Percentiles rank a stretch among this genome's conserved stretches.
phyloP scores from a whole-genome alignment of 805 yeast genomes.

The Ogataea nitratoaversa region DNA sequence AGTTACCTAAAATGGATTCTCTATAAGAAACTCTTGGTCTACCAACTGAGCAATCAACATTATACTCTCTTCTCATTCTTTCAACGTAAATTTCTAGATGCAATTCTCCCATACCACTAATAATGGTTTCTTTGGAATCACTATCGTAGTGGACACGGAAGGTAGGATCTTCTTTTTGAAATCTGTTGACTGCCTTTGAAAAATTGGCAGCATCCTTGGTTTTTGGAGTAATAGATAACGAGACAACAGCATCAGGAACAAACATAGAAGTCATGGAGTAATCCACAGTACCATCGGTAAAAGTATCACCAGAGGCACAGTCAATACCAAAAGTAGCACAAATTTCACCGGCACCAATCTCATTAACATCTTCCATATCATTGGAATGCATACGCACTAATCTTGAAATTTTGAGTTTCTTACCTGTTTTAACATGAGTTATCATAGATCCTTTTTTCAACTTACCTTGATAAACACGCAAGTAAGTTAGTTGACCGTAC shows the following conservation, averaged over 20 bases:
- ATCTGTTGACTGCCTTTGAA: slow-evolving; percentile 94
- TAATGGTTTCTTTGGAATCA: slow-evolving; percentile 90
- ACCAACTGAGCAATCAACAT: slow-evolving; percentile 92
- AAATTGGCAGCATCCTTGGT: slow-evolving; percentile 83
- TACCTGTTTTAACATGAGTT: slow-evolving; percentile 86
- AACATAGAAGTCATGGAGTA: slow-evolving; percentile 96
- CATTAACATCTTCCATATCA: slow-evolving; percentile 97
- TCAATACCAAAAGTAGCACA: slow-evolving; percentile 99
- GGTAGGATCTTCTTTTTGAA: slow-evolving; percentile 99
- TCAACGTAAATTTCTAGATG: slow-evolving; percentile 97
- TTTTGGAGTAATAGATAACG: slow-evolving; percentile 85
- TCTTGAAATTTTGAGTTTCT: slow-evolving; percentile 88
- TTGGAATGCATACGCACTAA: slow-evolving; percentile 98
- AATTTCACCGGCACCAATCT: slow-evolving; percentile 96
- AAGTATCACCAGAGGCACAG: slow-evolving; percentile 98
- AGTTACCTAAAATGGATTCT: slow-evolving; percentile 74
- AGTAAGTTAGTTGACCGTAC: slow-evolving; percentile 95
- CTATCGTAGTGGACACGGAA: slow-evolving; percentile 87
- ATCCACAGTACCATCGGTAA: slow-evolving; percentile 75
- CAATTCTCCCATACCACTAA: slow-evolving; percentile 97
- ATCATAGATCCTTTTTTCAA: slow-evolving; percentile 87
- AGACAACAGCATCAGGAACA: slow-evolving; percentile 98
- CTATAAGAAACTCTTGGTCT: slow-evolving; percentile 98
- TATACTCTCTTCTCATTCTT: slow-evolving; percentile 96
- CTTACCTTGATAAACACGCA: slow-evolving; percentile 95